These are phyloP conservation scores for Viridothelium virens DNA, from an alignment of 495 filamentous ascomycete genomes.

Conservation along the genomic window DNA sequence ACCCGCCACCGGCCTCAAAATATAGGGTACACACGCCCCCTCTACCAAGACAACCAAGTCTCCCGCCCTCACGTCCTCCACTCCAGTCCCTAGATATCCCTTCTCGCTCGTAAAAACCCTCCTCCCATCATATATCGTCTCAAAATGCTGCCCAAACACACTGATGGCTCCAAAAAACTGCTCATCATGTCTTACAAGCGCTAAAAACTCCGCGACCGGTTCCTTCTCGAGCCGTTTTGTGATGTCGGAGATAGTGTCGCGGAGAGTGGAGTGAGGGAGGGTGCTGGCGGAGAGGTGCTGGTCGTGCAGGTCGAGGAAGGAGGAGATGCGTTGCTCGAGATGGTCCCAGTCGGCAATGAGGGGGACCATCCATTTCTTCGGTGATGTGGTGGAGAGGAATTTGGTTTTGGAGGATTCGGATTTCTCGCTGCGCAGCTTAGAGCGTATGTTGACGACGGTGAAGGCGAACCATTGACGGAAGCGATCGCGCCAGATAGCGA, in stretches of 20 bases:
- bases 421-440: not conserved
- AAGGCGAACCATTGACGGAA: not conserved
- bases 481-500: not conserved
- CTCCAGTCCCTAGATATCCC: constrained; percentile 5
- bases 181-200: not conserved
- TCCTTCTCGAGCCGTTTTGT: not conserved
- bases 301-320: constrained; percentile 1
- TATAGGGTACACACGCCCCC: constrained; percentile 5
- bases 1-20: not conserved
- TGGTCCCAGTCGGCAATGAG: not conserved
- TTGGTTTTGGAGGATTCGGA: not conserved
- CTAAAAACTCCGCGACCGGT: not conserved
- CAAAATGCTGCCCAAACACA: constrained; percentile 5
- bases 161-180: not conserved
- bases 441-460: not conserved
- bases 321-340: constrained; percentile 1
- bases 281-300: not conserved
- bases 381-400: not conserved
- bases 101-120: not conserved
- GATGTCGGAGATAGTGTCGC: not conserved
- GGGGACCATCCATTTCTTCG: constrained; percentile 3
- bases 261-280: not conserved
- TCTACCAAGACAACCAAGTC: not conserved
- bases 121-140: constrained; percentile 4
- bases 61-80: not conserved